Percentiles rank a stretch among this genome's conserved stretches.
Evolutionary conservation across 768 basidiomycete species (phyloP).

Genomic region (Rhizopogon vinicolor): DNA sequence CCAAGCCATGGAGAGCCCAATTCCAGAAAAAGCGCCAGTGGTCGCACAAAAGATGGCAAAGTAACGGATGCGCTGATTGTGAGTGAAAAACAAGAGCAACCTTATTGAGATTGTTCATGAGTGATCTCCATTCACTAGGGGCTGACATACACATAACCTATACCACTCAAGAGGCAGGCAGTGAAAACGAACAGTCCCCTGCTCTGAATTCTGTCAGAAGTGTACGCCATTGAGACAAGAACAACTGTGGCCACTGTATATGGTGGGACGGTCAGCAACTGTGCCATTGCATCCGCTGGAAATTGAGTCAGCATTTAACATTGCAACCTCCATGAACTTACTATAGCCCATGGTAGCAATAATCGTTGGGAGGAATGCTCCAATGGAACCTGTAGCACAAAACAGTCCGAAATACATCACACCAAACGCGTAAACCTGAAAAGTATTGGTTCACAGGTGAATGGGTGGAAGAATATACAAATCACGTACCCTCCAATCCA

Average conservation of each 20-base stretch:
- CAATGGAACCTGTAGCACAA: conserved; percentile 61
- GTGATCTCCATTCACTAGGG: conserved; percentile 42
- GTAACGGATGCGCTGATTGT: conserved; percentile 55
- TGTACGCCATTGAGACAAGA: conserved; percentile 44
- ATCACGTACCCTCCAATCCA: conserved; percentile 55
- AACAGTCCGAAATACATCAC: conserved; percentile 68
- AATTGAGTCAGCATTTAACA: conserved; percentile 16
- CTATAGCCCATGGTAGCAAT: conserved; percentile 61
- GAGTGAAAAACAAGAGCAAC: conserved; percentile 43
- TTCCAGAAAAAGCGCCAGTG: conserved; percentile 63
- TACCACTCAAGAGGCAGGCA: conserved; percentile 16
- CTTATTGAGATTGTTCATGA: conserved; percentile 30
- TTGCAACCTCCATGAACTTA: conserved; percentile 26
- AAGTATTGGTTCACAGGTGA: not conserved
- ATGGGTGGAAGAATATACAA: not conserved
- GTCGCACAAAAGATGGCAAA: conserved; percentile 68
- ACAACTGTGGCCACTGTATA: conserved; percentile 61
- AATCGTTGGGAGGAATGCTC: conserved; percentile 74
- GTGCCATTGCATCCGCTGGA: conserved; percentile 52
- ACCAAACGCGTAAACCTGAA: conserved; percentile 43
- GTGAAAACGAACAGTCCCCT: conserved; percentile 32
- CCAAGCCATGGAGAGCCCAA: conserved; percentile 65
- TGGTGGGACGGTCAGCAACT: conserved; percentile 69
- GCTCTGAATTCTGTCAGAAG: conserved; percentile 56
- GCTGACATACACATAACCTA: conserved; percentile 46